These are phyloP conservation scores for Pelargonium fulgidum DNA, from an alignment of 441 rosid species.

Conservation along the genomic window DNA sequence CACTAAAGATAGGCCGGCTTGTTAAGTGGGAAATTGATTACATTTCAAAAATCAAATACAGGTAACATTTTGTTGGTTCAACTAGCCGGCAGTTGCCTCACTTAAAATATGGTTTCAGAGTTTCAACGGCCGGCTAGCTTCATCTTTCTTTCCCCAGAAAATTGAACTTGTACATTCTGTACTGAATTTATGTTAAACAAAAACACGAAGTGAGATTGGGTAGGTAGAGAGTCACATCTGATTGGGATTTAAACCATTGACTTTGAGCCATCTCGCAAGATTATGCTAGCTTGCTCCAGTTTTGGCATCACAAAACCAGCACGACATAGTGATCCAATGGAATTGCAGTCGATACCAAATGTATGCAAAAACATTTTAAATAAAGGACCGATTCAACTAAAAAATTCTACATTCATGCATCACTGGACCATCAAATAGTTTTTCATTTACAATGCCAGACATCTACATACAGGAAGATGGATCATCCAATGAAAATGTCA, in stretches of 20 bases:
- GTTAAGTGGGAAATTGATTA: slow-evolving; percentile 27
- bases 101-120: neutral
- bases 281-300: neutral
- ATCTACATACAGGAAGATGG: slow-evolving; percentile 2
- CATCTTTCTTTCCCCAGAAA: neutral
- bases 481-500: slow-evolving; percentile 15
- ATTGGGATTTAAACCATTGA: slow-evolving; percentile 17
- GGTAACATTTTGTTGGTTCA: slow-evolving; percentile 3
- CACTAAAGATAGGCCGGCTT: slow-evolving; percentile 32
- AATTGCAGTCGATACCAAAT: too few relatives aligned
- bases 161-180: neutral
- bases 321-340: neutral
- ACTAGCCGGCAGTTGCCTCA: slow-evolving; percentile 22
- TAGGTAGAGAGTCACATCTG: slow-evolving; percentile 16
- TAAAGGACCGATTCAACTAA: neutral
- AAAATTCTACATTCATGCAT: neutral
- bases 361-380: neutral
- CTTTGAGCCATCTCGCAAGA: slow-evolving; percentile 5
- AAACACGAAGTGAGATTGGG: neutral
- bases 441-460: slow-evolving; percentile 30
- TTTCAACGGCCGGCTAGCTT: slow-evolving; percentile 18
- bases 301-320: neutral
- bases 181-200: neutral
- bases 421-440: neutral
- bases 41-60: neutral